A percentile compares a stretch with the other conserved stretches of the same genome.
phyloP scores from a whole-genome alignment of 192 early-diverging fungal species.

The Entomortierella lignicola region DNA sequence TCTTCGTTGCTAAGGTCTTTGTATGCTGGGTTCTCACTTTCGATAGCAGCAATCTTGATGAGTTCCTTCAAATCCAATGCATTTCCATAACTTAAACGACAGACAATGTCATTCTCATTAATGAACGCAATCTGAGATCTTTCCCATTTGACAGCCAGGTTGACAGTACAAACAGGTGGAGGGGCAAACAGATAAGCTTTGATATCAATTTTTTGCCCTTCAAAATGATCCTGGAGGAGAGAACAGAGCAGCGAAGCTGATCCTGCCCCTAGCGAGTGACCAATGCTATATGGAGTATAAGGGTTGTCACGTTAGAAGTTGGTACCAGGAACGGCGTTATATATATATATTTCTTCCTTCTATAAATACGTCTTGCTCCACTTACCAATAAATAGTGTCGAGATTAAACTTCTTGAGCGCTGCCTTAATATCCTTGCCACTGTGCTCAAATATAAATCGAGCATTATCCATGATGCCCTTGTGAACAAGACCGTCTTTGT shows the following conservation, averaged over 20 bases:
- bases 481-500: constrained; percentile 57
- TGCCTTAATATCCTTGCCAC: constrained; percentile 43
- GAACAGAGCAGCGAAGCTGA: constrained; percentile 43
- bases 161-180: constrained; percentile 47
- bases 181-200: constrained; percentile 55
- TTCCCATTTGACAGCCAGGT: constrained; percentile 47
- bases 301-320: neutral
- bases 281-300: constrained; percentile 29
- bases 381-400: constrained; percentile 50
- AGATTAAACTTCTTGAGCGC: constrained; percentile 54
- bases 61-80: constrained; percentile 57
- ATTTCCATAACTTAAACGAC: constrained; percentile 54
- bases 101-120: constrained; percentile 57
- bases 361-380: neutral
- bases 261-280: constrained; percentile 56
- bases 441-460: constrained; percentile 47
- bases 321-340: neutral
- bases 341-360: no score
- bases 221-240: constrained; percentile 50
- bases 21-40: constrained; percentile 45
- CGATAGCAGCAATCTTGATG: constrained; percentile 55
- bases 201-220: constrained; percentile 33
- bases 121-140: constrained; percentile 52
- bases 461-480: constrained; percentile 58
- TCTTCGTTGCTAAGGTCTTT: constrained; percentile 25